Base-by-base conservation (phyloP, 352 stramenopile species). In the Globisporangium megalacanthum region DNA sequence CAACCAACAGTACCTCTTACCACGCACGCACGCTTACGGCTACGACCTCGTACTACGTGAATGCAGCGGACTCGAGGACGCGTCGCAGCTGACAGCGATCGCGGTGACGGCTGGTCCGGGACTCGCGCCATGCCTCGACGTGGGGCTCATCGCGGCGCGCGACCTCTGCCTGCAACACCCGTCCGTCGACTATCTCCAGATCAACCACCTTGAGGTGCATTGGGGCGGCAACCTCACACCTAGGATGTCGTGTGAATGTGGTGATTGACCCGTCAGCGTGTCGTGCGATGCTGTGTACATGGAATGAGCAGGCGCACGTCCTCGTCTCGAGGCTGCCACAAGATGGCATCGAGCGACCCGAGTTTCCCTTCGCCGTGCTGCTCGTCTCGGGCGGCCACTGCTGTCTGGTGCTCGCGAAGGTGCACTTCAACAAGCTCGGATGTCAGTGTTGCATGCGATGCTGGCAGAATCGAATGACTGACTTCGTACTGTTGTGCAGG, bases 301-400 rank as follows among this genome's bases (percentile, higher is more conserved):
- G 33, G 33, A 9, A n/a, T 56, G 20, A 49, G n/a, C 51, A 86
- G 81, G 97, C 95, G 17, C 97, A 99, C 68, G 92, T 98, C 46
- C 77, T 99, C 0, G 95, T 99, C 62, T 87, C 96, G 6, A 80
- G 95, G 59, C 80, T 99, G 46, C 83, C 82, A 3, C 62, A 88
- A 44, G 81, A 75, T 6, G 62, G 67, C 7, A 61, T 72, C 3
- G 46, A 64, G 41, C 67, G 59, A 13, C 75, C 79, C 6, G 70
- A 97, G 49, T 99, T 99, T 64, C 97, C 97, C 0, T 99, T 99
- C 61, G 75, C 99, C 48, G 93, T 96, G 36, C 75, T 99, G 20
- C 75, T 99, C 3, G 95, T 98, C n/a, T 99, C 96, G 2, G 97
- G 97, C 25, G 97, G 97, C n/a, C 97, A 99, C 70, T 99, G 96